Evolutionary conservation across 257 asterid genomes (phyloP), one percentile per base, ranked within the genome.

Genomic region (Orobanche coerulescens): DNA sequence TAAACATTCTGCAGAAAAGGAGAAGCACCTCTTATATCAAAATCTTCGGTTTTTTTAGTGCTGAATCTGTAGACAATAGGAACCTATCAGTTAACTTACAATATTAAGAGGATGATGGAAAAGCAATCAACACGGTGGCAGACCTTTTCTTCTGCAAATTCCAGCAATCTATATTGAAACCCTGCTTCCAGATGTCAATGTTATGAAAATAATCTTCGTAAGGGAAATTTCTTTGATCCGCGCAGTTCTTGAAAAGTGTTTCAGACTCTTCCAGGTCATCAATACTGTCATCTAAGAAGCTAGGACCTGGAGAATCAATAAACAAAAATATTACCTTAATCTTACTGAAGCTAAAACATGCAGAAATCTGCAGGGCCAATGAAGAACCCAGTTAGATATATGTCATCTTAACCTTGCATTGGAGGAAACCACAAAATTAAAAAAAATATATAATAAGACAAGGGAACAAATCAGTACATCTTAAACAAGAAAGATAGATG

Each of bases 91-190:
- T 40, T 40, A 51, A 31, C 19, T 8, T 15, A 39, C 23, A 49
- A 39, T 70, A 49, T 66, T 57, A 46, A 61, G 13, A 37, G 48
- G 23, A 28, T 16, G 44, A 76, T 49, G 43, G 13, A 9, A 26
- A 58, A 66, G 25, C 2, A 53, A 25, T 20, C 49, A 23, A 50
- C 30, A 26, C 37, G 61, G 30, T 33, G 53, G 18, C 52, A 57
- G 64, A 87, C 95, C 87, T 80, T 65, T 33, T 75, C 40, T 76
- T 76, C 65, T 53, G 79, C 34, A 46, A 64, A 65, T 68, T 65
- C 79, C 81, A 66, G 71, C 52, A 69, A 69, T 76, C 77, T 22
- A 72, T 65, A 71, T 58, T 62, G 57, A 72, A 65, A 49, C 66
- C 76, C 46, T 74, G 65, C 62, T 53, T 58, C 80, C 76, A 77